Percentiles rank a stretch among this genome's conserved stretches.
Evolutionary conservation across 2,329 filamentous ascomycete genomes (phyloP).

Genomic region (Pseudocercospora pini-densiflorae): DNA sequence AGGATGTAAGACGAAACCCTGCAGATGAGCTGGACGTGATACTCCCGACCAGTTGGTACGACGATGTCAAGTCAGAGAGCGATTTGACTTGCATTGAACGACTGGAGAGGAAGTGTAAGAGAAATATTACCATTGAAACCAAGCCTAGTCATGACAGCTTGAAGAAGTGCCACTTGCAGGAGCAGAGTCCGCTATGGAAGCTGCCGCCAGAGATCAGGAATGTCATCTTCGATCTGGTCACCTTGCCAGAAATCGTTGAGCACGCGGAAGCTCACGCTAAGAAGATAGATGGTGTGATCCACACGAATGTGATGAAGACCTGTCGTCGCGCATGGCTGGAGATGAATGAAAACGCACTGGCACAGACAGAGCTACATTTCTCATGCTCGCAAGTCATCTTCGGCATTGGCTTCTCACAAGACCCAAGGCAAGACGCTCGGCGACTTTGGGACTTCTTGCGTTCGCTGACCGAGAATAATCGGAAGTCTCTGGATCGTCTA

Average conservation of each 20-base stretch:
- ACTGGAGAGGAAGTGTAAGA: not conserved
- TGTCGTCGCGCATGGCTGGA: conserved; percentile 45
- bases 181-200: conserved; percentile 22
- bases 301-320: conserved; percentile 38
- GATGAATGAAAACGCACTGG: conserved; percentile 36
- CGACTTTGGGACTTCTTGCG: conserved; percentile 1
- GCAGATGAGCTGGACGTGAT: not conserved
- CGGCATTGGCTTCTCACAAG: not conserved
- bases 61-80: not conserved
- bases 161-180: conserved; percentile 19
- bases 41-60: not conserved
- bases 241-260: conserved; percentile 34
- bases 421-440: not conserved
- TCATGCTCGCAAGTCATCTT: not conserved
- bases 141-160: conserved; percentile 4
- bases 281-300: not conserved
- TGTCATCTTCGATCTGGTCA: conserved; percentile 41
- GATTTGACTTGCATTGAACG: not conserved
- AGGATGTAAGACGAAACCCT: not conserved
- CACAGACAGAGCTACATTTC: conserved; percentile 34
- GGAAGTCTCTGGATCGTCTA: not conserved
- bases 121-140: not conserved
- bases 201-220: conserved; percentile 30
- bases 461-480: conserved; percentile 1
- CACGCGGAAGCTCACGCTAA: conserved; percentile 33